These are phyloP conservation scores for Westerdykella sp. DNA, from an alignment of 2,329 filamentous ascomycete species.

Conservation along the genomic window DNA sequence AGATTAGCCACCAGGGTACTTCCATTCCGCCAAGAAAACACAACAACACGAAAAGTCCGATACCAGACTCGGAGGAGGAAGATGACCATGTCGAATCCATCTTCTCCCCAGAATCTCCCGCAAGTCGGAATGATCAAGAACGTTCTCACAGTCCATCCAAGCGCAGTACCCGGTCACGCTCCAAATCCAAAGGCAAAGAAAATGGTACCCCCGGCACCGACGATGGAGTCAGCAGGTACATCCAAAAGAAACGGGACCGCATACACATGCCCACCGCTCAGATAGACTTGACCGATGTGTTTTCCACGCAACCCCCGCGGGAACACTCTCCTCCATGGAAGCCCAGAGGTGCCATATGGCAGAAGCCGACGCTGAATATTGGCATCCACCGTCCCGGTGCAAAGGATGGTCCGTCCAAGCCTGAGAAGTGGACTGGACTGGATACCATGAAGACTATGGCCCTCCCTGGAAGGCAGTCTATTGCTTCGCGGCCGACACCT, in stretches of 20 bases:
- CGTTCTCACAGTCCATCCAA: too few relatives aligned
- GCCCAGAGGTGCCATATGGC: conserved; percentile 45
- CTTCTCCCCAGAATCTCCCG: not conserved
- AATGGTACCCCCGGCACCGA: not conserved
- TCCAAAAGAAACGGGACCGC: conserved; percentile 36
- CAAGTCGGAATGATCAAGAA: not conserved
- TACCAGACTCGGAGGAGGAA: conserved; percentile 22
- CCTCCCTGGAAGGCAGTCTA: conserved; percentile 21
- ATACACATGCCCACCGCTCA: conserved; percentile 40
- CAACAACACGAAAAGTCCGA: conserved; percentile 8
- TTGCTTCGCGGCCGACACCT: conserved; percentile 18
- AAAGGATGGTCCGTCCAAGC: conserved; percentile 7
- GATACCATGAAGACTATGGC: conserved; percentile 21
- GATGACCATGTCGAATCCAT: conserved; percentile 2
- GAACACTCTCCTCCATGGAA: conserved; percentile 39
- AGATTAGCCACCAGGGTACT: conserved; percentile 15
- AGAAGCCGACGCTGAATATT: conserved; percentile 32
- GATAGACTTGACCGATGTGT: conserved; percentile 38
- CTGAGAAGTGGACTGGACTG: conserved; percentile 7
- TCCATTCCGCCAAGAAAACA: conserved; percentile 19
- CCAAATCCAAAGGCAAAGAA: conserved; percentile 3
- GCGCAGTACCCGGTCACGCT: too few relatives aligned
- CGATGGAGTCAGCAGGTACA: not conserved
- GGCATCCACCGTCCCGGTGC: conserved; percentile 15
- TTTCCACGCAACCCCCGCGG: conserved; percentile 41